phyloP scores from a whole-genome alignment of 2,329 filamentous ascomycete genomes.

The Seiridium unicorne region DNA sequence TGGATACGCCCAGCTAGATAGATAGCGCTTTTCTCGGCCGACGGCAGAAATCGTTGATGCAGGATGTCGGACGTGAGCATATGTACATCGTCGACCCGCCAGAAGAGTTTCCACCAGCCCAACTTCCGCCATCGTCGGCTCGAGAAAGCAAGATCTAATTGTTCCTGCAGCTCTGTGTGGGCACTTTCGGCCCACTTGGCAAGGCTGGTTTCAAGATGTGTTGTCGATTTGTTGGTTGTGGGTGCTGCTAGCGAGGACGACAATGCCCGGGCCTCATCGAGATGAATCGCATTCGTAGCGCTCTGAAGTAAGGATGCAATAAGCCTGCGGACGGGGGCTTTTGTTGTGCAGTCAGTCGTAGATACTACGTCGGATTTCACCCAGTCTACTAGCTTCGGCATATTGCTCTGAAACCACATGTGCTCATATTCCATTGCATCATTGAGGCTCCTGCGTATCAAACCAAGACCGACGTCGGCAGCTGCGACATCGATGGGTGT shows the following conservation, averaged over 20 bases:
- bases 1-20: constrained; percentile 77
- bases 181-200: constrained; percentile 74
- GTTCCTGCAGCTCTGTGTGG: constrained; percentile 78
- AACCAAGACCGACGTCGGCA: constrained; percentile 61
- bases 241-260: constrained; percentile 27
- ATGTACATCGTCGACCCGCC: constrained; percentile 88
- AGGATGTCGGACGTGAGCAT: constrained; percentile 81
- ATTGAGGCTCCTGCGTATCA: constrained; percentile 67
- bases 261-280: constrained; percentile 42
- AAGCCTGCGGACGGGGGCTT: constrained; percentile 64
- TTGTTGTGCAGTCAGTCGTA: constrained; percentile 46
- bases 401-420: constrained; percentile 70
- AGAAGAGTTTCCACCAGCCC: constrained; percentile 93
- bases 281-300: constrained; percentile 48
- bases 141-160: constrained; percentile 75
- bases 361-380: constrained; percentile 48
- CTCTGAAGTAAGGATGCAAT: constrained; percentile 65
- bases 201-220: constrained; percentile 58
- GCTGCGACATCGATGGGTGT: constrained; percentile 61
- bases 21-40: constrained; percentile 77
- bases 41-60: constrained; percentile 71
- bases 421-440: constrained; percentile 72
- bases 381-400: constrained; percentile 67
- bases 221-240: constrained; percentile 30
- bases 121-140: constrained; percentile 77